Evolutionary conservation across 495 filamentous ascomycete species (phyloP).

Genomic region (Xanthoparmelia taractica): DNA sequence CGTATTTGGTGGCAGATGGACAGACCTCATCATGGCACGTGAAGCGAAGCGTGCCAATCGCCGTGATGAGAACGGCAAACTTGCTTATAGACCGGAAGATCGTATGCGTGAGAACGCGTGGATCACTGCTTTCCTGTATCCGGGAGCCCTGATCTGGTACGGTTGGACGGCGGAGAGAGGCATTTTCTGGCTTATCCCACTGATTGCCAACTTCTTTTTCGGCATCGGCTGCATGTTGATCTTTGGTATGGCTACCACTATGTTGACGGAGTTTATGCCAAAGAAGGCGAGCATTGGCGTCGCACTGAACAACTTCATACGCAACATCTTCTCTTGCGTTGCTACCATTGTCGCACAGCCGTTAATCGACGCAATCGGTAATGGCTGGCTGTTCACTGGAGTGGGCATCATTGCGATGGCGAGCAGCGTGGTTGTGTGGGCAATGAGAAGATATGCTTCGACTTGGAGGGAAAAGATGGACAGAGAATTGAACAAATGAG

Average conservation of each 20-base stretch:
- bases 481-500: slow-evolving; percentile 31
- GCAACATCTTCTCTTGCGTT: slow-evolving; percentile 79
- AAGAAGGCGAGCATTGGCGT: slow-evolving; percentile 63
- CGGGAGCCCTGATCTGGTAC: slow-evolving; percentile 57
- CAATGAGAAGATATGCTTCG: slow-evolving; percentile 57
- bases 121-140: slow-evolving; percentile 70
- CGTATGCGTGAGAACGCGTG: slow-evolving; percentile 86
- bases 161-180: slow-evolving; percentile 56
- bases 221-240: slow-evolving; percentile 85
- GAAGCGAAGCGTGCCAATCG: slow-evolving; percentile 64
- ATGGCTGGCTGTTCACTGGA: slow-evolving; percentile 84
- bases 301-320: slow-evolving; percentile 66
- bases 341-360: slow-evolving; percentile 68
- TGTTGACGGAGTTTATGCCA: slow-evolving; percentile 90
- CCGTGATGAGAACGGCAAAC: slow-evolving; percentile 60
- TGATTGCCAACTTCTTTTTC: slow-evolving; percentile 83
- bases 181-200: slow-evolving; percentile 52
- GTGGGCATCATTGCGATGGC: slow-evolving; percentile 53
- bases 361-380: slow-evolving; percentile 68
- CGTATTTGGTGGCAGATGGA: slow-evolving; percentile 74
- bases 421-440: slow-evolving; percentile 49
- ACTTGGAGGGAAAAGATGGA: slow-evolving; percentile 67
- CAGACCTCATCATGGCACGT: slow-evolving; percentile 81
- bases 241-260: slow-evolving; percentile 68
- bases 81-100: slow-evolving; percentile 75